Base-by-base conservation (phyloP, 2,329 filamentous ascomycete species). In the Herpotrichia juniperi region DNA sequence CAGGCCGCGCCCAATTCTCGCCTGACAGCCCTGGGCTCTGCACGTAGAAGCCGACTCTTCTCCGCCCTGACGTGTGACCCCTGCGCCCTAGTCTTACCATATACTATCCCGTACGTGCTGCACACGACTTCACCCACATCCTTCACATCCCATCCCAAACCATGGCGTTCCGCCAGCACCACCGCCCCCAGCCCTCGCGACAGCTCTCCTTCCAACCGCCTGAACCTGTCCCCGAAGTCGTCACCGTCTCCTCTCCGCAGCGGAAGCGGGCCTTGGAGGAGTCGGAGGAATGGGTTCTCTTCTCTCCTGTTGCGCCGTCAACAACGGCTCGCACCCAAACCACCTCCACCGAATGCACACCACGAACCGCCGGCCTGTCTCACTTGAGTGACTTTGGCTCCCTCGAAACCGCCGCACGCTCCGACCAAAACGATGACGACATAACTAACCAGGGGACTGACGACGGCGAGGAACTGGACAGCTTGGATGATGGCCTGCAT, bases 251-350 rank as follows among this genome's bases (percentile, higher is more conserved):
- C 25, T 74, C 77, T 42, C 71, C 75, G 30, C 73, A 73, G 44
- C 69, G 67, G 42, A 76, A 79, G 58, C 74, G 78, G 17, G 68
- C 76, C 37, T 76, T 86, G 53, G 86, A 90, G 55, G 88, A 93
- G 59, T 88, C 90, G 11, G 89, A 94, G 74, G 93, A 96, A 83
- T 99, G 94, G 94, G 89, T 97, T 48, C 85, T 99, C 59, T 99
- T 99, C 79, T 90, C 92, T 7, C 79, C 79, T 0, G 64, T 67
- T n/a, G 69, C 74, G 9, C 62, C 66, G n/a, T 91, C 91, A 1
- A 81, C 82, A 8, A 86, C 89, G 17, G 87, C 88, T 56, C 82
- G 87, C 46, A 90, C 87, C 39, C 86, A 83, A 53, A 86, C 90
- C 31, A 85, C 86, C 42, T 84, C 72, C 72, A 90, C 74, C 67